Conservation (phyloP, 169 alveolate species). For the Plasmodium ovale region DNA sequence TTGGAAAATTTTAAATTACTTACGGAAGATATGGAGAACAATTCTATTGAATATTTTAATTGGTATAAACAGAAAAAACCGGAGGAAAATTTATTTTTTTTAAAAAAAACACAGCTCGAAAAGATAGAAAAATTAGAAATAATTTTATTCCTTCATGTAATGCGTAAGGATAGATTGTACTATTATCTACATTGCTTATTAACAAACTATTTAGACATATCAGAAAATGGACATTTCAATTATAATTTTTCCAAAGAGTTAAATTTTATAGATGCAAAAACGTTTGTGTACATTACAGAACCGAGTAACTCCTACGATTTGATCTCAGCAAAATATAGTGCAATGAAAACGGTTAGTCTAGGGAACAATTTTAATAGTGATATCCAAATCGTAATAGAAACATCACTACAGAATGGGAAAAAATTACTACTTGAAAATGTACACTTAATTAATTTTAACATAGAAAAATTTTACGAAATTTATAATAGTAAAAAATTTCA, state of each 20-base stretch:
- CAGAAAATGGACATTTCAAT: slow-evolving; percentile 21
- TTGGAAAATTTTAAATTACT: slow-evolving; percentile 7
- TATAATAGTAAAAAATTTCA: slow-evolving; percentile 61
- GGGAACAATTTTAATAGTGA: slow-evolving; percentile 69
- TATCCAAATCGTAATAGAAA: slow-evolving; percentile 69
- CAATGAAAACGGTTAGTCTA: slow-evolving; percentile 55
- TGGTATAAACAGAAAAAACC: slow-evolving; percentile 58
- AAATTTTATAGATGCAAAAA: slow-evolving; percentile 69
- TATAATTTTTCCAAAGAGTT: slow-evolving; percentile 27
- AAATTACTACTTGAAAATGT: slow-evolving; percentile 68
- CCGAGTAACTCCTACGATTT: slow-evolving; percentile 11
- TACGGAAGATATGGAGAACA: slow-evolving; percentile 40
- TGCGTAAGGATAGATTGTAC: slow-evolving; percentile 63
- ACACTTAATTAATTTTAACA: slow-evolving; percentile 58
- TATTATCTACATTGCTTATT: slow-evolving; percentile 33
- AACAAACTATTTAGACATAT: slow-evolving; percentile 45
- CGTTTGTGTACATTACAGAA: slow-evolving; percentile 41
- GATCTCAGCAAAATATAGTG: slow-evolving; percentile 24
- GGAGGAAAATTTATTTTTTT: slow-evolving; percentile 54
- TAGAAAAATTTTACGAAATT: slow-evolving; percentile 67
- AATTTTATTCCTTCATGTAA: slow-evolving; percentile 38
- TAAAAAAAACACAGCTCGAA: slow-evolving; percentile 22
- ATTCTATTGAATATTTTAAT: slow-evolving; percentile 42
- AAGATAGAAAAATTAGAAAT: slow-evolving; percentile 38
- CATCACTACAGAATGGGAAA: slow-evolving; percentile 62